Base-by-base conservation (phyloP, 2,329 filamentous ascomycete species). In the Exophiala spinifera region DNA sequence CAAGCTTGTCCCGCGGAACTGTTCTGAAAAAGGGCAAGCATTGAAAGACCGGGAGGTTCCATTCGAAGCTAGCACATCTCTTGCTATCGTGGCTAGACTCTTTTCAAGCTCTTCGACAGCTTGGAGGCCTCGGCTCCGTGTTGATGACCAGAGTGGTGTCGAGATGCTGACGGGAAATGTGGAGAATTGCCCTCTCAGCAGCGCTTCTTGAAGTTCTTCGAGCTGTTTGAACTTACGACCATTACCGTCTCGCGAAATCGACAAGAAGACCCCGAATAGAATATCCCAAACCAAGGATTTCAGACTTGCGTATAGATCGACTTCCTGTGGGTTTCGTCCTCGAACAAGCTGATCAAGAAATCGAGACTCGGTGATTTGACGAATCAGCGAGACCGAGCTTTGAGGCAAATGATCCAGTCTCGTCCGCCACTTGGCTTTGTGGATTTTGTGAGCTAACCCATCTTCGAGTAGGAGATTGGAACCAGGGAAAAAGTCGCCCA, bases 401-500 rank as follows among this genome's bases (percentile, higher is more conserved):
- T 39, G 36, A 10, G 36, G 36, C 36, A 39, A 15, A 19, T 39
- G 10, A 19, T 15, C 14, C 36, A 39, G 36, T 15, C 25, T 47
- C 23, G 14, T 17, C 15, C 45, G 19, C 19, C 25, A 20, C 21
- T 34, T 4, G 17, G 7, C 33, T 47, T 19, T 47, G 45, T 36
- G 33, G 14, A 33, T 28, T 20, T 6, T 15, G 34, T 53, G 51
- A 10, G 19, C 17, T 31, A 20, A 20, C 2, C 44, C 51, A 21
- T 53, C 51, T 19, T 49, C 25, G 13, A 53, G 36, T 2, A 53
- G 45, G 13, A 53, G 13, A 23, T 53, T 53, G 8, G 43, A 45
- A 5, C 15, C 17, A n/a, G 44, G 44, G 21, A 53, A 53, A 23
- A 48, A 53, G 17, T 48, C 44, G 19, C 21, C 17, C 51, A 53